Evolutionary conservation across 805 yeast genomes (phyloP), one percentile per base, ranked within the genome.

Genomic region (Huiozyma sinensis): DNA sequence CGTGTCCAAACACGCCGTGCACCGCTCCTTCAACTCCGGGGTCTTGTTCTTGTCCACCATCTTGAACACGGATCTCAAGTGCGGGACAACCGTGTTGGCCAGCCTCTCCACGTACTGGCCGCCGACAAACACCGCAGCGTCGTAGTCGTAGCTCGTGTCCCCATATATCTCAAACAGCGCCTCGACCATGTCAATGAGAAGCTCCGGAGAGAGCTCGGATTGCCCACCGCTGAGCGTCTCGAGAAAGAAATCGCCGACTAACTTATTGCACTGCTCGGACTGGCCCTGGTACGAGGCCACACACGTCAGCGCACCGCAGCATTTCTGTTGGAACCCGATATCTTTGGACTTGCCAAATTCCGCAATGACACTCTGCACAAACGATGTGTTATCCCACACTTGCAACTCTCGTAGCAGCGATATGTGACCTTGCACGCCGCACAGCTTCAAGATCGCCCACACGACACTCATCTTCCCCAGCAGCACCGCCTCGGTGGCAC

Each of bases 131-230:
- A 84, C 73, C 4, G 77, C 76, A 28, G 61, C 65, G 57, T 87
- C 95, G 55, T 87, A 88, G 11, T 68, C 72, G 53, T 70, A 82
- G 5, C 60, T 65, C 33, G 73, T 73, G 64, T 92, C 97, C 10
- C 83, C 83, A 63, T 82, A 92, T 6, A 88, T 69, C 47, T 87
- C 96, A 61, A 77, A 86, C 6, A 88, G 55, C 2, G 76, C 67
- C 54, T 85, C 81, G 24, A 85, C 61, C 28, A 81, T 65, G 48
- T 82, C 90, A 36, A 78, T 61, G 5, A 77, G 64, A 8, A 78
- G 60, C 47, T 67, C 71, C 1, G 68, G 57, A 1, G 66, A 56
- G 24, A 4, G 24, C 24, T 17, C 24, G 3, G 63, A 35, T 33
- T 53, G 40, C 24, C 42, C 29, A 7, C 49, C 40, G 7, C 44